Evolutionary conservation across 768 basidiomycete species (phyloP).

Genomic region (Phaeotremella skinneri): DNA sequence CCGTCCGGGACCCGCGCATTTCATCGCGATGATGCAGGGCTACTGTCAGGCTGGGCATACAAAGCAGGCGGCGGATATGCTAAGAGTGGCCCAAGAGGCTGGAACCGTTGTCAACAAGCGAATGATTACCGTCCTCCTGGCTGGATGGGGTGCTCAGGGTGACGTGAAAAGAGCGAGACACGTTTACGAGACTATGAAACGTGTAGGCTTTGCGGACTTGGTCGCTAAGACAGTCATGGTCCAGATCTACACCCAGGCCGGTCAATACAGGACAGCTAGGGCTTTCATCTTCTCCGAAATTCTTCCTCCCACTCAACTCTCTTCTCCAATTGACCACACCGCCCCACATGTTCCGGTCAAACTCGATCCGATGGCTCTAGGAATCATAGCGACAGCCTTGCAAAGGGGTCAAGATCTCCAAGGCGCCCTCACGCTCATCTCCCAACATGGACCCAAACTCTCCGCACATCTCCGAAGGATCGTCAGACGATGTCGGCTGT

Average conservation of each 20-base stretch:
- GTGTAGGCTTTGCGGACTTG: background rate
- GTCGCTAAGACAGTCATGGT: constrained; percentile 10
- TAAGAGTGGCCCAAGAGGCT: constrained; percentile 10
- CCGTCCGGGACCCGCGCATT: constrained; percentile 25
- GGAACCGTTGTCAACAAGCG: constrained; percentile 10
- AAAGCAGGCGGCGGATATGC: constrained; percentile 23
- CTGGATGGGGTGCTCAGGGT: constrained; percentile 16
- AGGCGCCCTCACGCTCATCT: background rate
- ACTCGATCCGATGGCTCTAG: background rate
- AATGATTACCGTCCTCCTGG: constrained; percentile 23
- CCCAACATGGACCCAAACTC: background rate
- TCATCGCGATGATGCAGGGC: constrained; percentile 32
- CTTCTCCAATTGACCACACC: background rate
- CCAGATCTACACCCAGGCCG: background rate
- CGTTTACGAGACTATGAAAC: background rate
- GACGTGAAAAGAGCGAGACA: background rate
- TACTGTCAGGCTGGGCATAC: constrained; percentile 33
- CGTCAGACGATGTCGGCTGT: background rate
- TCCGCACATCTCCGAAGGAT: background rate
- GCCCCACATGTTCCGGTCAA: background rate
- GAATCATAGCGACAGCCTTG: background rate
- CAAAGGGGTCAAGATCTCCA: background rate
- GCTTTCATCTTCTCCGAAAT: background rate
- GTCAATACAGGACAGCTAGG: background rate
- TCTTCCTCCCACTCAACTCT: background rate